Base-by-base conservation (phyloP, 2,329 filamentous ascomycete species). In the Talaromyces sp. region DNA sequence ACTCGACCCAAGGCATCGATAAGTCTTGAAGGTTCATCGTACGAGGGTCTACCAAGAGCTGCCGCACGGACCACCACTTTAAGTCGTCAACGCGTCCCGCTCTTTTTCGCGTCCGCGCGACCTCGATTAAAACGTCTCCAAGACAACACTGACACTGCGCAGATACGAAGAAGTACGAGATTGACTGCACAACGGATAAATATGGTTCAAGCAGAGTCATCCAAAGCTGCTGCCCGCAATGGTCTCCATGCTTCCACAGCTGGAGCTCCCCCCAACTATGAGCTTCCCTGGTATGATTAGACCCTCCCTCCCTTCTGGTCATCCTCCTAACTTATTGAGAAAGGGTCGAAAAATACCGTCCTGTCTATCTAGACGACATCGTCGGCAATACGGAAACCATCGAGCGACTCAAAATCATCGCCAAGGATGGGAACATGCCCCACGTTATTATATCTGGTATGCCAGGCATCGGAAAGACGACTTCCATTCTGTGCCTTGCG, bases 361-460 rank as follows among this genome's bases (percentile, higher is more conserved):
- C 95, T 1, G 85, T 96, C 60, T 96, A 96, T 77, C 87, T 99
- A 33, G 92, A 98, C 79, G 93, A 99, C 79, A 88, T 99, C 60
- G 95, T 99, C 61, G 95, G 95, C 72, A 99, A 99, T 77, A 96
- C 91, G 21, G 95, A 99, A 76, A 99, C 95, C 0, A 92, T 99
- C 70, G 93, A 98, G 77, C 90, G 95, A 61, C 82, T 99, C 70
- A 98, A 98, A 75, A 98, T 99, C 72, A 98, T 99, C 70, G 93
- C 95, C 54, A 95, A 93, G 77, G 95, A 98, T 80, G 95, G 95
- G 70, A 99, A 99, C 79, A 97, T 99, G 93, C 95, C 95, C 2
- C 95, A 99, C 79, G 87, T 99, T 72, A 98, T 99, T 78, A 98
- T 99, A 72, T 96, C 92, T n/a, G 95, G 95, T 64, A 98, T 96